A percentile compares a stretch with the other conserved stretches of the same genome.
phyloP scores from a whole-genome alignment of 371 early-diverging fungal genomes.

The Lichtheimia hyalospora region DNA sequence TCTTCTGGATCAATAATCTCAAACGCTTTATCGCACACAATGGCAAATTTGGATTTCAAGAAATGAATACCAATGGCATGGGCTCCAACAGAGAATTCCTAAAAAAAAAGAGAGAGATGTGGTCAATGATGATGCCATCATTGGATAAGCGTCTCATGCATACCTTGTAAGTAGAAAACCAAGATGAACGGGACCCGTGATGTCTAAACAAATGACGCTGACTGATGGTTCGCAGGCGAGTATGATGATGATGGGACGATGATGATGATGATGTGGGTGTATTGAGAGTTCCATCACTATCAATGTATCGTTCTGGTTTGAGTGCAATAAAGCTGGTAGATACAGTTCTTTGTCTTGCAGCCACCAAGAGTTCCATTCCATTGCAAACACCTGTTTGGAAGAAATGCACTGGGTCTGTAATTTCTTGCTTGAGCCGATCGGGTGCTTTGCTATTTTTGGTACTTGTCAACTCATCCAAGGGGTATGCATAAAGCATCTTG shows the following conservation, averaged over 20 bases:
- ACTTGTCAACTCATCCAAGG: conserved; percentile 38
- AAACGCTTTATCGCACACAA: conserved; percentile 74
- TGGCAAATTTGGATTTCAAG: conserved; percentile 61
- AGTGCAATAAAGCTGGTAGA: conserved; percentile 17
- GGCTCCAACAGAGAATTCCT: conserved; percentile 74
- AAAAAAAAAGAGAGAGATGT: not conserved
- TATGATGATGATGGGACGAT: not conserved
- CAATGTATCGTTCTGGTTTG: conserved; percentile 7
- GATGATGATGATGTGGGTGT: not conserved
- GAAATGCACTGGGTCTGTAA: conserved; percentile 59
- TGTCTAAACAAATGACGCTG: not conserved
- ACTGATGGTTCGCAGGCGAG: not conserved
- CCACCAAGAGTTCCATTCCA: conserved; percentile 50
- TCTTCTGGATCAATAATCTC: conserved; percentile 71
- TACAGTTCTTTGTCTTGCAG: conserved; percentile 36
- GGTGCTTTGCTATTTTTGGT: conserved; percentile 26
- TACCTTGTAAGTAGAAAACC: conserved; percentile 21
- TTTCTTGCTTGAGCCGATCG: conserved; percentile 30
- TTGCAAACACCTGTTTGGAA: conserved; percentile 65
- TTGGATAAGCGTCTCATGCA: too few relatives aligned
- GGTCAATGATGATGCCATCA: too few relatives aligned
- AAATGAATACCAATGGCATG: conserved; percentile 64
- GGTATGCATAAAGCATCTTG: conserved; percentile 55
- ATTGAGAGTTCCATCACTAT: not conserved
- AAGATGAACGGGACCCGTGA: not conserved